Base-by-base conservation (phyloP, 805 yeast species). In the Pichia thaimueangensis region DNA sequence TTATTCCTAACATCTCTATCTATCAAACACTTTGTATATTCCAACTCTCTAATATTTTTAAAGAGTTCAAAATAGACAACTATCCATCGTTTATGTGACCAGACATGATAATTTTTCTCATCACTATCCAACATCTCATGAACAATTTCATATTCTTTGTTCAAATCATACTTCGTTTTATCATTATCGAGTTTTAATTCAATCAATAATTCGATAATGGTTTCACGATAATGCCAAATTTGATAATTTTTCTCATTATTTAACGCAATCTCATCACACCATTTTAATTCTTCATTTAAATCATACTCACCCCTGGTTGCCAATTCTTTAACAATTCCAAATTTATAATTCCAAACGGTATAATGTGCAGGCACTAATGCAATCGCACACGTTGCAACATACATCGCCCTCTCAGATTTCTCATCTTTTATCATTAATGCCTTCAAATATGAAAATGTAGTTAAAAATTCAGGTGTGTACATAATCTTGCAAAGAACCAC, bases 151-250 rank as follows among this genome's bases (percentile, higher is more conserved):
- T 70, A 69, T 57, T 93, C 97, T 1, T 21, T 6, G 32, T 62
- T 66, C 2, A 71, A 62, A 34, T 67, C 52, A 51, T 70, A 71
- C n/a, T 43, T 43, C 4, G 47, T 34, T 22, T 54, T 45, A 8
- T 47, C 47, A 3, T 44, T 40, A 2, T 20, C 32, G 27, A 23
- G 29, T 12, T 17, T 12, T 17, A 33, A 16, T 5, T 47, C 23
- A 27, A 48, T 44, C 38, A 47, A 50, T 37, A 59, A 42, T 32
- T 69, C 69, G 42, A 83, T 63, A 8, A 91, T 57, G 27, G 78
- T 65, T 55, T 83, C 89, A 43, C 97, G 74, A 57, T 91, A 89
- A 53, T 89, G 86, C 97, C 97, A 93, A n/a, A 91, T 82, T 61
- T 93, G 98, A 63, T 93, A 93, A 66, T 89, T 91, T 60, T 93